Conservation (phyloP, 371 early-diverging fungal genomes). For the Nematocida displodere region DNA sequence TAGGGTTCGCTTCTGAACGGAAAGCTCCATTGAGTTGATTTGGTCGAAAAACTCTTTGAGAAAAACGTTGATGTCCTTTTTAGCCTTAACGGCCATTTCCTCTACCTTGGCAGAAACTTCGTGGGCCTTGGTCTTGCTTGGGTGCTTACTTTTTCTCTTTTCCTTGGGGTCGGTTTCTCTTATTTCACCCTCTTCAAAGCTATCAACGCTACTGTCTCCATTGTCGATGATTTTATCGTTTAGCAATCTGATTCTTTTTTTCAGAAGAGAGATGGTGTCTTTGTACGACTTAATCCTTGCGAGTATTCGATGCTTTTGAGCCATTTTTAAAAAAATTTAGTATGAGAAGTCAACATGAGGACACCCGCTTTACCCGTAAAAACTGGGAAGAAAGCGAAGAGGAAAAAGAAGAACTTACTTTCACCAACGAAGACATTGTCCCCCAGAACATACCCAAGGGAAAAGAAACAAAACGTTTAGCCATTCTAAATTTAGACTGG, state of each 20-base stretch:
- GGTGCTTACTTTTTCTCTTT: slow-evolving; percentile 19
- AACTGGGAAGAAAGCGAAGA: not conserved
- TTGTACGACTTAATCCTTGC: slow-evolving; percentile 39
- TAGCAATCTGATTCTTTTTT: slow-evolving; percentile 31
- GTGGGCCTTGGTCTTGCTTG: too few relatives aligned
- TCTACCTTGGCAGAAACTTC: not conserved
- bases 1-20: not conserved
- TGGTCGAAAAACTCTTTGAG: slow-evolving; percentile 33
- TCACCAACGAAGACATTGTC: slow-evolving; percentile 19
- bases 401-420: not conserved
- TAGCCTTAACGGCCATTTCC: slow-evolving; percentile 10
- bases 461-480: slow-evolving; percentile 75
- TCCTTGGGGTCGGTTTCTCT: slow-evolving; percentile 3
- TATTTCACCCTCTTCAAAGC: slow-evolving; percentile 49
- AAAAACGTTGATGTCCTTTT: not conserved
- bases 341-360: not conserved
- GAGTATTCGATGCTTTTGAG: slow-evolving; percentile 5
- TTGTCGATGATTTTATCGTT: not conserved
- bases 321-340: slow-evolving; percentile 38
- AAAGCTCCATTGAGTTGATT: not conserved
- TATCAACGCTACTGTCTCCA: not conserved
- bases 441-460: slow-evolving; percentile 69
- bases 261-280: slow-evolving; percentile 14
- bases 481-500: slow-evolving; percentile 91
- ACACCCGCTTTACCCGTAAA: not conserved